A percentile compares a stretch with the other conserved stretches of the same genome.
phyloP scores from a whole-genome alignment of 805 yeast species.

The Candida endomychidarum region DNA sequence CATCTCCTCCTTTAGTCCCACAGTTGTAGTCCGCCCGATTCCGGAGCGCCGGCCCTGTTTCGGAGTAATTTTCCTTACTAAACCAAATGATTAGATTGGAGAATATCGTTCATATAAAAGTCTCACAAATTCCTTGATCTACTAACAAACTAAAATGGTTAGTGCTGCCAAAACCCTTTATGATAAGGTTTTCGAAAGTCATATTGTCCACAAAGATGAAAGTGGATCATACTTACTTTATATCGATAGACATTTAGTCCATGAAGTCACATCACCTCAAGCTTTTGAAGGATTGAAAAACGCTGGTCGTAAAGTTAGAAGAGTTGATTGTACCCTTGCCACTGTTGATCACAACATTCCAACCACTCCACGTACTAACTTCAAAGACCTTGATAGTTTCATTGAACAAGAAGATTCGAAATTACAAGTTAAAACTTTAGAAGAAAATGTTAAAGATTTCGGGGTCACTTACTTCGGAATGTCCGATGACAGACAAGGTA shows the following conservation, averaged over 20 bases:
- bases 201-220: conserved; percentile 85
- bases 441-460: conserved; percentile 87
- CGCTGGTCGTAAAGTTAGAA: conserved; percentile 87
- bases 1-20: too few relatives aligned
- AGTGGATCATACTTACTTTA: conserved; percentile 83
- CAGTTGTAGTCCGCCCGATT: too few relatives aligned
- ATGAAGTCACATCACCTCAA: conserved; percentile 98
- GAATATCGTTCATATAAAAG: neutral
- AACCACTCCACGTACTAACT: conserved; percentile 78
- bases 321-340: conserved; percentile 90
- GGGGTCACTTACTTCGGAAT: conserved; percentile 92
- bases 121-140: conserved; percentile 11
- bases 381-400: conserved; percentile 72
- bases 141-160: conserved; percentile 11
- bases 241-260: conserved; percentile 96
- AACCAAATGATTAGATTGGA: conserved; percentile 4
- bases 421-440: conserved; percentile 88
- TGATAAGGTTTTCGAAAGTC: conserved; percentile 96
- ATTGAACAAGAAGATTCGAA: conserved; percentile 90
- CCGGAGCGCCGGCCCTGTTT: conserved; percentile 3
- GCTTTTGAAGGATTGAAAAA: conserved; percentile 93
- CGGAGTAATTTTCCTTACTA: conserved; percentile 4
- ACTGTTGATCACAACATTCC: conserved; percentile 98
- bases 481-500: conserved; percentile 94
- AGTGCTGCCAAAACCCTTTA: conserved; percentile 69